A percentile compares a stretch with the other conserved stretches of the same genome.
Conservation (phyloP, 345 rosid species). For the Moringa oleifera region DNA sequence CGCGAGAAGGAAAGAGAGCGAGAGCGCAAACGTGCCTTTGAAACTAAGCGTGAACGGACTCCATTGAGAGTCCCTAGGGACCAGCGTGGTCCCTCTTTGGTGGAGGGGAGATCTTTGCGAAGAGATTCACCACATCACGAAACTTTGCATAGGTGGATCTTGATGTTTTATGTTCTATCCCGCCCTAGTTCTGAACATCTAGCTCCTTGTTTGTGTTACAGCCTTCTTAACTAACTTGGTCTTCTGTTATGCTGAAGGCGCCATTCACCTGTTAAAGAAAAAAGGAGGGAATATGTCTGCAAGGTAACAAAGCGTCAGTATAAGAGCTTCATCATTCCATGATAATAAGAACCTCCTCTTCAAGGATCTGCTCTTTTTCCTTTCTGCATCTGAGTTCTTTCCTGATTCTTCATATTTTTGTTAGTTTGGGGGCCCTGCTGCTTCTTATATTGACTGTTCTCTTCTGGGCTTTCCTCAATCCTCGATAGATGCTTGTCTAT, state of each 20-base stretch:
- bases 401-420: slow-evolving; percentile 10
- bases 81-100: slow-evolving; percentile 66
- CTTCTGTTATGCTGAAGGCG: slow-evolving; percentile 99
- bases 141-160: slow-evolving; percentile 87
- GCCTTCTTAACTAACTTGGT: slow-evolving; percentile 65
- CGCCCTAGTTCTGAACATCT: slow-evolving; percentile 61
- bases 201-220: slow-evolving; percentile 47
- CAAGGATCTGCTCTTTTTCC: slow-evolving; percentile 24
- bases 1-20: slow-evolving; percentile 79
- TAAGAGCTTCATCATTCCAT: slow-evolving; percentile 49
- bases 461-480: slow-evolving; percentile 4
- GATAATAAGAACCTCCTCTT: slow-evolving; percentile 33
- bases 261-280: slow-evolving; percentile 80
- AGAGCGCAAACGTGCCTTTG: slow-evolving; percentile 63
- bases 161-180: slow-evolving; percentile 58
- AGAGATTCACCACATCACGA: slow-evolving; percentile 76
- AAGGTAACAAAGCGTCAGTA: slow-evolving; percentile 68
- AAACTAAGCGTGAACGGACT: slow-evolving; percentile 61
- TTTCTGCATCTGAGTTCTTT: slow-evolving; percentile 10
- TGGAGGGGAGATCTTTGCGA: slow-evolving; percentile 43
- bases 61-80: slow-evolving; percentile 63
- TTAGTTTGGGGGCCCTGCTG: slow-evolving; percentile 2
- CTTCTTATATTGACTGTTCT: background rate
- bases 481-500: background rate
- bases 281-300: slow-evolving; percentile 96